Evolutionary conservation across 176 grass and related monocot genomes (phyloP).

Genomic region (Zoysia pacifica): DNA sequence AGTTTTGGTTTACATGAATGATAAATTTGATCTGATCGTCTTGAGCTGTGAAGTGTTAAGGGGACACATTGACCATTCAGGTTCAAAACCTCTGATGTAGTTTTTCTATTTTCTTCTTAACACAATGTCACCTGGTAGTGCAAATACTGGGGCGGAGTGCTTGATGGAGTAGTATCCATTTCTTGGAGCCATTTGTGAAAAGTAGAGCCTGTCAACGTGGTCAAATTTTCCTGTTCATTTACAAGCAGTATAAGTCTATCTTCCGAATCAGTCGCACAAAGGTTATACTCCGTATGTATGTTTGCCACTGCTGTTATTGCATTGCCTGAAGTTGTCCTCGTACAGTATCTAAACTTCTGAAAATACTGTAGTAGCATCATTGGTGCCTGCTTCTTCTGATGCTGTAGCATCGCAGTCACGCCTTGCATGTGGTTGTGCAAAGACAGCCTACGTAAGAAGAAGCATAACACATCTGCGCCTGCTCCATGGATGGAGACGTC

Average conservation of each 20-base stretch:
- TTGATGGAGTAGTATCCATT: not conserved
- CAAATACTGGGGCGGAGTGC: too few relatives aligned
- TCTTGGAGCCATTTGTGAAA: not conserved
- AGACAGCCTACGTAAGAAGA: not conserved
- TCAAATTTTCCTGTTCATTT: not conserved
- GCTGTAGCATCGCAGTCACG: not conserved
- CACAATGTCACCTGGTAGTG: too few relatives aligned
- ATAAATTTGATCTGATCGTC: not conserved
- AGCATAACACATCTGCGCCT: too few relatives aligned
- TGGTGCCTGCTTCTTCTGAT: not conserved
- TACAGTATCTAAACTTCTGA: too few relatives aligned
- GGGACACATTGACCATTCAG: too few relatives aligned
- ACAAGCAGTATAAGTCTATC: not conserved
- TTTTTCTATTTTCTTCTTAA: too few relatives aligned
- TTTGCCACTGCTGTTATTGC: not conserved
- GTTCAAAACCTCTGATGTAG: too few relatives aligned
- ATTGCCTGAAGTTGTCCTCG: not conserved
- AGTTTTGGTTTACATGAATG: not conserved
- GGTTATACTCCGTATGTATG: too few relatives aligned
- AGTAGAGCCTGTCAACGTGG: not conserved
- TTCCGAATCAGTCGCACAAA: too few relatives aligned
- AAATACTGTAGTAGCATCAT: too few relatives aligned
- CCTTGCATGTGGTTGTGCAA: constrained; percentile 33
- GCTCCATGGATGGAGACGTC: too few relatives aligned
- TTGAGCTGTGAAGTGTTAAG: not conserved